Base-by-base conservation (phyloP, 352 stramenopile species). In the Thalassiosira ordinaria region DNA sequence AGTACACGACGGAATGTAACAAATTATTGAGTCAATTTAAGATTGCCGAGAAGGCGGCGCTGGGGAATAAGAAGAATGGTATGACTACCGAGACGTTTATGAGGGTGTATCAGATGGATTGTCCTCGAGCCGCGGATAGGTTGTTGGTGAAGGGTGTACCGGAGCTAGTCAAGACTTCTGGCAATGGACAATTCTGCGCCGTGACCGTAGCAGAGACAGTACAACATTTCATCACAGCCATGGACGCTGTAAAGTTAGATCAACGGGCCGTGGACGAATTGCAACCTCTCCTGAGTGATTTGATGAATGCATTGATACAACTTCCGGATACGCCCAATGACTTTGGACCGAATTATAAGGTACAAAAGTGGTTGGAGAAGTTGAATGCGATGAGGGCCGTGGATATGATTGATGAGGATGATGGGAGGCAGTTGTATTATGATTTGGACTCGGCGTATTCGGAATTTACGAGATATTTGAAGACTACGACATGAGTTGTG, bases 21-120 rank as follows among this genome's bases (percentile, higher is more conserved):
- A 97, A 98, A 84, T 89, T 99, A 6, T 98, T 99, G 73, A 97
- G 95, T 18, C 97, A 99, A 90, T 99, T 98, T 92, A 97, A 98
- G 82, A 96, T 97, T 16, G 96, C 96, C 5, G 97, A 99, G 89
- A 96, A 95, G 44, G 96, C 95, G 26, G 91, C 98, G 46, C 84
- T 96, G 9, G 44, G 29, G 1, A 16, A 1, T 22, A n/a, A n/a
- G n/a, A 68, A 62, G 1, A 82, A 85, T 26, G 80, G 79, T 47
- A 92, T 94, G 65, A 90, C 83, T 6, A 90, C 78, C 0, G 88
- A 91, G 24, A 69, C 79, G 7, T 99, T 99, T 86, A 97, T 98
- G 77, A 84, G 91, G 52, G 78, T 97, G 29, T 99, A 98, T 87
- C 93, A 97, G 35, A 94, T 99, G 86, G 96, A 99, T 89, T 99